A percentile compares a stretch with the other conserved stretches of the same genome.
These are phyloP conservation scores for Colletotrichum sp. DNA, from an alignment of 2,329 filamentous ascomycete genomes.

Conservation along the genomic window DNA sequence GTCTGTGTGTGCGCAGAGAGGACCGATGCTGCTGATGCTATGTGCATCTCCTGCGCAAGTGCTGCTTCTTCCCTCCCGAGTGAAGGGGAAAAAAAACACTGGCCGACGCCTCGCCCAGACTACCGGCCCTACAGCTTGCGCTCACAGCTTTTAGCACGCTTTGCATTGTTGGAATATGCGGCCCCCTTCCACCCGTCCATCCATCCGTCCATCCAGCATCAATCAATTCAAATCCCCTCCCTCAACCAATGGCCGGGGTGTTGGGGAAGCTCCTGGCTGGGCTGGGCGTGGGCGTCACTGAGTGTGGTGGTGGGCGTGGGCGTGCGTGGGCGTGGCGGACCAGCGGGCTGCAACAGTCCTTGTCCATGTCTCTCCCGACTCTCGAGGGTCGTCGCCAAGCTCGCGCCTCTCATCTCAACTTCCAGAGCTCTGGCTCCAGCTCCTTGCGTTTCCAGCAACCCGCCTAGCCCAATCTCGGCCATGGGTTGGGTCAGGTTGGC, in stretches of 20 bases:
- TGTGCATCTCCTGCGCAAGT: background rate
- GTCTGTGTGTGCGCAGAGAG: slow-evolving; percentile 3
- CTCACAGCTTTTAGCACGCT: background rate
- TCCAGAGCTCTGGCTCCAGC: background rate
- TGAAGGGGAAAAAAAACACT: background rate
- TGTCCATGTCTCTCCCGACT: background rate
- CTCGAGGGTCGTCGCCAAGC: background rate
- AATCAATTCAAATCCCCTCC: slow-evolving; percentile 3
- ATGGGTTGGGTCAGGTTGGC: background rate
- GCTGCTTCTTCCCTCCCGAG: background rate
- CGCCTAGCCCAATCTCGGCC: background rate
- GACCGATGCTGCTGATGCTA: background rate
- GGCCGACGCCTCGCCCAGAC: background rate
- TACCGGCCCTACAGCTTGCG: background rate
- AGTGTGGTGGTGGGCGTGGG: background rate
- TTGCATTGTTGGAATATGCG: background rate
- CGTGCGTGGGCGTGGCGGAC: background rate
- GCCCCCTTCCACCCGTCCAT: background rate
- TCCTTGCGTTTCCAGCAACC: background rate
- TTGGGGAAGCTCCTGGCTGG: slow-evolving; percentile 27
- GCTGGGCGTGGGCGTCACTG: background rate
- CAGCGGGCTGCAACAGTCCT: slow-evolving; percentile 16
- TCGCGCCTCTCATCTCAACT: background rate
- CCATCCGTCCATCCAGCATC: background rate
- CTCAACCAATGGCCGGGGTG: slow-evolving; percentile 28